These are phyloP conservation scores for Lenzites betulinus DNA, from an alignment of 768 basidiomycete genomes.

Conservation along the genomic window DNA sequence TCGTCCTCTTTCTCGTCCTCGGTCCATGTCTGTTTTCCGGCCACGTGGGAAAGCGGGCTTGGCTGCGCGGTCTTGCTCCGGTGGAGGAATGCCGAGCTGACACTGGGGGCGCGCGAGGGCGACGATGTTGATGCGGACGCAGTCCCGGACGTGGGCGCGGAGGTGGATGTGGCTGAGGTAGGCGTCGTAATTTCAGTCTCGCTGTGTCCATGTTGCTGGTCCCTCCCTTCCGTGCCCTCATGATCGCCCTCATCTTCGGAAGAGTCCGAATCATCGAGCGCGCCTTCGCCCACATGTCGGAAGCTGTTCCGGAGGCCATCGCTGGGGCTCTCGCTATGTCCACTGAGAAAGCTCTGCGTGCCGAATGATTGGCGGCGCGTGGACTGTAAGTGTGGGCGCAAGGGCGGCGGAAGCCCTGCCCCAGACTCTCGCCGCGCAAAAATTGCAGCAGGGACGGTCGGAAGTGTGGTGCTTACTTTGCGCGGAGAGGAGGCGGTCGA, in stretches of 20 bases:
- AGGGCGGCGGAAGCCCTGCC: constrained; percentile 7
- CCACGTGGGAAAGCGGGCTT: constrained; percentile 66
- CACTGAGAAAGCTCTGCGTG: constrained; percentile 34
- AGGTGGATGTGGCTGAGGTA: constrained; percentile 42
- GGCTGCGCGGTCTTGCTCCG: constrained; percentile 45
- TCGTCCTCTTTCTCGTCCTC: constrained; percentile 51
- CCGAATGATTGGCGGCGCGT: constrained; percentile 49
- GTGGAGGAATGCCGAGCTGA: constrained; percentile 40
- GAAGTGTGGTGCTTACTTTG: constrained; percentile 19
- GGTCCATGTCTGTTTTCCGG: constrained; percentile 52
- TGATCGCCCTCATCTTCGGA: constrained; percentile 37
- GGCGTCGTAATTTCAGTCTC: constrained; percentile 39
- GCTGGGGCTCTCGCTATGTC: constrained; percentile 36
- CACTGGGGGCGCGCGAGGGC: constrained; percentile 23
- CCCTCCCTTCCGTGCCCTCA: constrained; percentile 28
- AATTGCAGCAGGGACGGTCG: constrained; percentile 22
- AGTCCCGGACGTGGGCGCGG: neutral
- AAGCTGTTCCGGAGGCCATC: constrained; percentile 37
- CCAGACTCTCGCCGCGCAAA: constrained; percentile 26
- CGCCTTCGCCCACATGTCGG: constrained; percentile 74
- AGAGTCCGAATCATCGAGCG: constrained; percentile 77
- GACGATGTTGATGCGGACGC: neutral
- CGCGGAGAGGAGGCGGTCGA: constrained; percentile 30
- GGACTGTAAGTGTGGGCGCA: constrained; percentile 28
- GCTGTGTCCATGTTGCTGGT: constrained; percentile 34